A percentile compares a stretch with the other conserved stretches of the same genome.
phyloP scores from a whole-genome alignment of 306 rosid genomes.

The Delonix regia region DNA sequence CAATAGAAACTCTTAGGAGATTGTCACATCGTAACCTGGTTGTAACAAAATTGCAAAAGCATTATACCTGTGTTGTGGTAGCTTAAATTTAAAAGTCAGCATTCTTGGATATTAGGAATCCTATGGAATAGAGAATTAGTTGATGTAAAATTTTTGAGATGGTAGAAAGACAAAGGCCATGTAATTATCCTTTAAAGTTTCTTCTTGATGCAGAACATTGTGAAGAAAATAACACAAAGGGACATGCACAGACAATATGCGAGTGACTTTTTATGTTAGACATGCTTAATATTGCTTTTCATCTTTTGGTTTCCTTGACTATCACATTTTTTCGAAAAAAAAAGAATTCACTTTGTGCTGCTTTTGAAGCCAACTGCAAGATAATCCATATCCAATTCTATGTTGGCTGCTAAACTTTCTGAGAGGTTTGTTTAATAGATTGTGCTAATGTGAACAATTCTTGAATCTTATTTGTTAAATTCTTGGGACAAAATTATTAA shows the following conservation, averaged over 20 bases:
- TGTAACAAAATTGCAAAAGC: slow-evolving; percentile 32
- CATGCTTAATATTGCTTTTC: too few relatives aligned
- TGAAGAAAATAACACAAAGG: slow-evolving; percentile 9
- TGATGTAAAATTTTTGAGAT: slow-evolving; percentile 16
- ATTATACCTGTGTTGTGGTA: slow-evolving; percentile 30
- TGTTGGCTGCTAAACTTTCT: background rate
- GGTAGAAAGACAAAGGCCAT: slow-evolving; percentile 3
- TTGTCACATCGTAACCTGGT: slow-evolving; percentile 39
- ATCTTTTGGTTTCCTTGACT: too few relatives aligned
- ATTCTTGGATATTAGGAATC: slow-evolving; percentile 19
- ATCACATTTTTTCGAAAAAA: too few relatives aligned
- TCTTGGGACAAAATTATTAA: too few relatives aligned
- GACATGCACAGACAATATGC: slow-evolving; percentile 4
- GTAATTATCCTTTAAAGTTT: slow-evolving; percentile 22
- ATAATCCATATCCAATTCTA: background rate
- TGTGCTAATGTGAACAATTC: background rate
- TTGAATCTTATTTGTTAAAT: too few relatives aligned
- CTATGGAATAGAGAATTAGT: slow-evolving; percentile 2
- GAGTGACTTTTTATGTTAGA: background rate
- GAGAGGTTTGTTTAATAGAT: background rate
- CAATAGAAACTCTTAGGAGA: slow-evolving; percentile 51
- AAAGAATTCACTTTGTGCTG: too few relatives aligned
- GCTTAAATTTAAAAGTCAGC: slow-evolving; percentile 32
- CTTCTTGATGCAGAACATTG: slow-evolving; percentile 4
- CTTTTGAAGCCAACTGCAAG: too few relatives aligned